A percentile compares a stretch with the other conserved stretches of the same genome.
These are phyloP conservation scores for Proliferodiscus dingleyae DNA, from an alignment of 2,329 filamentous ascomycete genomes.

Conservation along the genomic window DNA sequence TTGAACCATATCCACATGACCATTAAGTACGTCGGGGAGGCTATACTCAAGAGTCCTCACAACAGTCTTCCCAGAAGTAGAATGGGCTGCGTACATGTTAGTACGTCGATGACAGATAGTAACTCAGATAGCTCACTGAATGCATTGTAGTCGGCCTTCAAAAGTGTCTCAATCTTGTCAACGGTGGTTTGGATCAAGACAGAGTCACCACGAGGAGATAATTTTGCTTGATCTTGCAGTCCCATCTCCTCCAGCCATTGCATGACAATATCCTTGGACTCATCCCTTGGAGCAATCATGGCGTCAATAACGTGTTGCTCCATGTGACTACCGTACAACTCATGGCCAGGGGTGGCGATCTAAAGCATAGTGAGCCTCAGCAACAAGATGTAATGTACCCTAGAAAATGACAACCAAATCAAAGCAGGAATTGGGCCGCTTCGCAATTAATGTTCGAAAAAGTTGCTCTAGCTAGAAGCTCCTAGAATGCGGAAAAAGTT, in stretches of 20 bases:
- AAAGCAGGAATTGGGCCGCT: not conserved
- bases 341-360: conserved; percentile 41
- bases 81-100: conserved; percentile 17
- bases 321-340: conserved; percentile 51
- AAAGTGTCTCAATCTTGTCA: conserved; percentile 45
- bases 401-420: too few species aligned
- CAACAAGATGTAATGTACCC: not conserved
- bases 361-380: conserved; percentile 9
- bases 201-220: conserved; percentile 50
- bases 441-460: too few species aligned
- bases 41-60: conserved; percentile 29
- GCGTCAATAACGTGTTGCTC: conserved; percentile 46
- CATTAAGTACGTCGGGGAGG: conserved; percentile 48
- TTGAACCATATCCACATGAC: conserved; percentile 54
- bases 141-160: conserved; percentile 46
- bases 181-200: conserved; percentile 44
- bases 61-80: conserved; percentile 13
- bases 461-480: not conserved
- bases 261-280: conserved; percentile 50
- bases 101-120: conserved; percentile 35
- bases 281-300: conserved; percentile 47
- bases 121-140: conserved; percentile 41
- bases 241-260: conserved; percentile 51
- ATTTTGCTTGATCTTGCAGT: conserved; percentile 39
- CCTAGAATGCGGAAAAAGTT: not conserved